These are phyloP conservation scores for Rhodomyrtus psidioides DNA, from an alignment of 441 rosid species.

Conservation along the genomic window DNA sequence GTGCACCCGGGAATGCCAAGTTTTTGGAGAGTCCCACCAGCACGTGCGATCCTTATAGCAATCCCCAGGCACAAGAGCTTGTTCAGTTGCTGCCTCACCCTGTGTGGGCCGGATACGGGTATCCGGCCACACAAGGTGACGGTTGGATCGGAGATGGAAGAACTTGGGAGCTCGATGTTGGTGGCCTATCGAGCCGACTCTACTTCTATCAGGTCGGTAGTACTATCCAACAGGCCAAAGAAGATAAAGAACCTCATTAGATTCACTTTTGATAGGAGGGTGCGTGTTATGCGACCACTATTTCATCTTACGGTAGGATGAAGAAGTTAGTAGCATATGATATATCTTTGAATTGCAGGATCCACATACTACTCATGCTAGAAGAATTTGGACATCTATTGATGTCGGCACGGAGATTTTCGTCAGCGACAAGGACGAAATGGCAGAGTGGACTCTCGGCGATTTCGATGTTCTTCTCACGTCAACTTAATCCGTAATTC, in stretches of 20 bases:
- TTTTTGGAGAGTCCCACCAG: slow-evolving; percentile 30
- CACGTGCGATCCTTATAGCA: slow-evolving; percentile 52
- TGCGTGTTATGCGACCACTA: not conserved
- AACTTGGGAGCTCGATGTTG: slow-evolving; percentile 61
- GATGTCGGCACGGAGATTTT: slow-evolving; percentile 14
- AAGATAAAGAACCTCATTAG: not conserved
- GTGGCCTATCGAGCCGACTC: slow-evolving; percentile 45
- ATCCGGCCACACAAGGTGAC: slow-evolving; percentile 45
- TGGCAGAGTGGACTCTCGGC: slow-evolving; percentile 13
- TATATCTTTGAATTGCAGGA: slow-evolving; percentile 2
- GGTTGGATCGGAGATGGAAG: slow-evolving; percentile 58
- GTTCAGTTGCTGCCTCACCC: slow-evolving; percentile 63
- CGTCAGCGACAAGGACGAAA: slow-evolving; percentile 1
- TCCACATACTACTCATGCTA: slow-evolving; percentile 8
- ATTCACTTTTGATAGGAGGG: not conserved
- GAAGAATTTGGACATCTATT: slow-evolving; percentile 11
- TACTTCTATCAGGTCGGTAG: slow-evolving; percentile 57
- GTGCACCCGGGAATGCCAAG: slow-evolving; percentile 53
- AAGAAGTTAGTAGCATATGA: not conserved
- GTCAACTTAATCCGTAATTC: not conserved
- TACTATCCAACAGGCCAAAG: not conserved
- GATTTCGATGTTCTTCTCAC: slow-evolving; percentile 10
- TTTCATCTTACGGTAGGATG: not conserved
- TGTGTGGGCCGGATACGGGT: slow-evolving; percentile 54
- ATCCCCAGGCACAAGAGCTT: slow-evolving; percentile 61